Evolutionary conservation across 345 rosid species (phyloP).

Genomic region (Dipteronia sinensis): DNA sequence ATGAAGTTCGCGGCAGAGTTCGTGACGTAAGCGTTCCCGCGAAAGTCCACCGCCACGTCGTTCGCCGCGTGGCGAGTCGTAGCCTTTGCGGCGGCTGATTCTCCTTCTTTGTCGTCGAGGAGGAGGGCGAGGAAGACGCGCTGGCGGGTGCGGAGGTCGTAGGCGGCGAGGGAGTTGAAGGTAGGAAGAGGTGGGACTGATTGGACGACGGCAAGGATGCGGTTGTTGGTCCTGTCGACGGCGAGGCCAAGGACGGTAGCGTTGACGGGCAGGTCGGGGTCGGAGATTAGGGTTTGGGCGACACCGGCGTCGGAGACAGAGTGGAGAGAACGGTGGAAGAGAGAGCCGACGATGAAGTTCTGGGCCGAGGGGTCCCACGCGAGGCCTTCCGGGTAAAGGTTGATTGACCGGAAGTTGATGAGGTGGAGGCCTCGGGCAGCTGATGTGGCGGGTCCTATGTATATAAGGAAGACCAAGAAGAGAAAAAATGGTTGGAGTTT

Average conservation of each 20-base stretch:
- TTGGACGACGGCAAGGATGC: slow-evolving; percentile 68
- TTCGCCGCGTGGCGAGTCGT: slow-evolving; percentile 45
- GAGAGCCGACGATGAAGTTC: slow-evolving; percentile 84
- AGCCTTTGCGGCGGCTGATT: not conserved
- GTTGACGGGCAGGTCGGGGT: slow-evolving; percentile 61
- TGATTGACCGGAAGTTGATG: slow-evolving; percentile 65
- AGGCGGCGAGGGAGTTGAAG: slow-evolving; percentile 84
- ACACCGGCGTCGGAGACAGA: slow-evolving; percentile 88
- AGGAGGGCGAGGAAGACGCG: slow-evolving; percentile 42
- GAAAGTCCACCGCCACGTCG: slow-evolving; percentile 71
- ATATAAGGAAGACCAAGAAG: slow-evolving; percentile 21
- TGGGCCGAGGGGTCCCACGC: slow-evolving; percentile 71
- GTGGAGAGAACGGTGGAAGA: slow-evolving; percentile 53
- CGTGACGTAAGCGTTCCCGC: slow-evolving; percentile 84
- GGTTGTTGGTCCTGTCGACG: slow-evolving; percentile 54
- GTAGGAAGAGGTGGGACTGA: slow-evolving; percentile 52
- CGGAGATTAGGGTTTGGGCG: slow-evolving; percentile 54
- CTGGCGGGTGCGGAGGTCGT: slow-evolving; percentile 59
- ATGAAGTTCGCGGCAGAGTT: slow-evolving; percentile 79
- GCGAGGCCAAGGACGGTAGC: slow-evolving; percentile 61
- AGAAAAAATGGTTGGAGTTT: slow-evolving; percentile 2
- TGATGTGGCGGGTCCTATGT: slow-evolving; percentile 19
- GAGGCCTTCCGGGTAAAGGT: slow-evolving; percentile 77
- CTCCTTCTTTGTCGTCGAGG: slow-evolving; percentile 2
- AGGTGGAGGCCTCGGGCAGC: slow-evolving; percentile 44